These are phyloP conservation scores for Neocucurbitaria cava DNA, from an alignment of 2,329 filamentous ascomycete genomes.

Conservation along the genomic window DNA sequence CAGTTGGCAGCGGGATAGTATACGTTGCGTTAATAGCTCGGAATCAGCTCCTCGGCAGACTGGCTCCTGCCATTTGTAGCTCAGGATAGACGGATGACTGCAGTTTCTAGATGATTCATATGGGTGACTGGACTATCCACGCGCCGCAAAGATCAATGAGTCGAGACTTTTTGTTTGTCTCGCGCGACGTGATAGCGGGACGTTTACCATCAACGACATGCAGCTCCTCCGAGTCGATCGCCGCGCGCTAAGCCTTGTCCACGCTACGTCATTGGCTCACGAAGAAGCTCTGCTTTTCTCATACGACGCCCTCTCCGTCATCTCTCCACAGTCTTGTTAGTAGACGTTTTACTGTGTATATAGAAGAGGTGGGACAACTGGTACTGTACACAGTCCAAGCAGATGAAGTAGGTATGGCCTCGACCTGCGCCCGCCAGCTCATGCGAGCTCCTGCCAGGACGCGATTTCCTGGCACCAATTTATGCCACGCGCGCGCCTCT, in stretches of 20 bases:
- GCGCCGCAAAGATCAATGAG: background rate
- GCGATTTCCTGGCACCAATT: slow-evolving; percentile 16
- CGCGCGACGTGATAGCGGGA: background rate
- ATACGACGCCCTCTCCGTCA: slow-evolving; percentile 23
- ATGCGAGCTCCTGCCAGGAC: slow-evolving; percentile 25
- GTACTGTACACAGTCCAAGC: background rate
- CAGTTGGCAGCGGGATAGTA: slow-evolving; percentile 26
- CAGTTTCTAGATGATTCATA: background rate
- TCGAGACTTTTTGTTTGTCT: background rate
- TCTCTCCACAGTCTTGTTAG: slow-evolving; percentile 7
- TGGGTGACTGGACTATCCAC: background rate
- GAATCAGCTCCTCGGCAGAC: slow-evolving; percentile 16
- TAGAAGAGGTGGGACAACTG: background rate
- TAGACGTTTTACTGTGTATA: background rate
- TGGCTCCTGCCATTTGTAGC: slow-evolving; percentile 12
- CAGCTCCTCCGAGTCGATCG: slow-evolving; percentile 17
- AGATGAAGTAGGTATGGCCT: slow-evolving; percentile 37
- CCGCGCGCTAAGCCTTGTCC: slow-evolving; percentile 20
- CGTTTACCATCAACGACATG: background rate
- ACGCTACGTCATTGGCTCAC: slow-evolving; percentile 36
- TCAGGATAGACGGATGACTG: background rate
- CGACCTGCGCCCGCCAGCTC: slow-evolving; percentile 36
- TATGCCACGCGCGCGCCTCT: slow-evolving; percentile 22
- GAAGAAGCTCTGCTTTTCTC: slow-evolving; percentile 24
- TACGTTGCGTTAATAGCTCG: slow-evolving; percentile 42